A percentile compares a stretch with the other conserved stretches of the same genome.
phyloP scores from a whole-genome alignment of 2,329 filamentous ascomycete genomes.

The Neocucurbitaria cava region DNA sequence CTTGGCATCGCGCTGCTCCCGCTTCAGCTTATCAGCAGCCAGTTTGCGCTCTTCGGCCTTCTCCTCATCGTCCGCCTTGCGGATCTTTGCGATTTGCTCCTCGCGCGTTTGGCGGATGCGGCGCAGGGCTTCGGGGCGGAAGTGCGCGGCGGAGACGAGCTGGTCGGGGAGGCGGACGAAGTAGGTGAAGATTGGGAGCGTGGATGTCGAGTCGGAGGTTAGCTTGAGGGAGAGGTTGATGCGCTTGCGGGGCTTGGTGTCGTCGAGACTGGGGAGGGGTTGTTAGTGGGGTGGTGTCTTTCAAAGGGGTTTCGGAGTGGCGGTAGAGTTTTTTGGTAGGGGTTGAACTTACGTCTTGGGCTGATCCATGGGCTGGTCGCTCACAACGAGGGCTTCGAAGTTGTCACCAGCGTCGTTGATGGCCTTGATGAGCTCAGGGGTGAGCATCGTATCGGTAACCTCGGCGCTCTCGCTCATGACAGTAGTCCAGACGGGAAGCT shows the following conservation, averaged over 20 bases:
- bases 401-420: conserved; percentile 78
- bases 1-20: conserved; percentile 75
- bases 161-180: conserved; percentile 86
- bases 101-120: conserved; percentile 84
- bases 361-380: conserved; percentile 87
- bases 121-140: conserved; percentile 85
- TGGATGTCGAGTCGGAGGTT: conserved; percentile 63
- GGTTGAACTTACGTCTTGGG: conserved; percentile 73
- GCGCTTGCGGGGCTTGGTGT: conserved; percentile 85
- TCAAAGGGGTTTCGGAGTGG: too few relatives aligned
- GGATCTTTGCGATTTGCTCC: conserved; percentile 78
- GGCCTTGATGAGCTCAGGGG: conserved; percentile 83
- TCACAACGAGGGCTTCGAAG: conserved; percentile 82
- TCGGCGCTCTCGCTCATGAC: conserved; percentile 98
- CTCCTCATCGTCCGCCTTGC: conserved; percentile 77
- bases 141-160: conserved; percentile 78
- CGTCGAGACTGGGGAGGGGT: conserved; percentile 69
- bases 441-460: conserved; percentile 86
- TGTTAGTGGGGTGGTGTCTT: conserved; percentile 16
- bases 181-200: conserved; percentile 78
- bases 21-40: conserved; percentile 70
- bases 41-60: conserved; percentile 67
- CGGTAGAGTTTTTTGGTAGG: too few relatives aligned
- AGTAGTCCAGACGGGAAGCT: conserved; percentile 87
- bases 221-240: conserved; percentile 77